phyloP scores from a whole-genome alignment of 495 filamentous ascomycete genomes.

The Talaromyces liani region DNA sequence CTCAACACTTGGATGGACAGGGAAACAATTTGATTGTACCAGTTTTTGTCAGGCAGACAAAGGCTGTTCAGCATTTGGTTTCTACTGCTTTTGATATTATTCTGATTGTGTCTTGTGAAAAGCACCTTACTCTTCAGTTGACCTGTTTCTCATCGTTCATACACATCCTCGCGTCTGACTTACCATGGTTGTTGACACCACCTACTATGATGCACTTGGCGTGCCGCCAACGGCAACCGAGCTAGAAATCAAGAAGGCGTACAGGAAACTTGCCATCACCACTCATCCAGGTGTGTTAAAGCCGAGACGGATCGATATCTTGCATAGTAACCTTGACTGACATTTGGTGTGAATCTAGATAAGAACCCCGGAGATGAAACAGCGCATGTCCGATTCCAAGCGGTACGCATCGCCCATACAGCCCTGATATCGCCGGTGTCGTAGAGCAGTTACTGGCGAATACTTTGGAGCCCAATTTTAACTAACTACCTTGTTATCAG shows the following conservation, averaged over 20 bases:
- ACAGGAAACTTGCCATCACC: slow-evolving; percentile 86
- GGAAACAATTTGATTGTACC: neutral
- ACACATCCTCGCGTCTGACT: slow-evolving; percentile 6
- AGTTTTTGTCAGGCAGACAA: neutral
- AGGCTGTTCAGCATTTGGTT: neutral
- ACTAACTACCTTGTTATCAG: too few relatives aligned
- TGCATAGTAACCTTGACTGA: neutral
- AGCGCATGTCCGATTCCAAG: slow-evolving; percentile 90
- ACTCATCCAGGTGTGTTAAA: slow-evolving; percentile 53
- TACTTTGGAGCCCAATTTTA: too few relatives aligned
- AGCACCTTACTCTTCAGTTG: slow-evolving; percentile 9
- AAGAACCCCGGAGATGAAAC: slow-evolving; percentile 97
- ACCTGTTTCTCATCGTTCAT: neutral
- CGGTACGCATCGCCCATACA: slow-evolving; percentile 37
- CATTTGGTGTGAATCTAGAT: slow-evolving; percentile 42
- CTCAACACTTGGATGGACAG: neutral
- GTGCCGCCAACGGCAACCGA: slow-evolving; percentile 85
- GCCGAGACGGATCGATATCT: neutral
- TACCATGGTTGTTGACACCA: slow-evolving; percentile 75
- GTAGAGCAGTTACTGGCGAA: too few relatives aligned
- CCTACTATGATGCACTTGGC: slow-evolving; percentile 85
- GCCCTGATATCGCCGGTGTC: neutral
- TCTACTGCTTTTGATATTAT: neutral
- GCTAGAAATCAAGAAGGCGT: slow-evolving; percentile 99
- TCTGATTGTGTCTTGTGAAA: neutral